A percentile compares a stretch with the other conserved stretches of the same genome.
Evolutionary conservation across 352 stramenopile genomes (phyloP).

Genomic region (Phytophthora quininea): DNA sequence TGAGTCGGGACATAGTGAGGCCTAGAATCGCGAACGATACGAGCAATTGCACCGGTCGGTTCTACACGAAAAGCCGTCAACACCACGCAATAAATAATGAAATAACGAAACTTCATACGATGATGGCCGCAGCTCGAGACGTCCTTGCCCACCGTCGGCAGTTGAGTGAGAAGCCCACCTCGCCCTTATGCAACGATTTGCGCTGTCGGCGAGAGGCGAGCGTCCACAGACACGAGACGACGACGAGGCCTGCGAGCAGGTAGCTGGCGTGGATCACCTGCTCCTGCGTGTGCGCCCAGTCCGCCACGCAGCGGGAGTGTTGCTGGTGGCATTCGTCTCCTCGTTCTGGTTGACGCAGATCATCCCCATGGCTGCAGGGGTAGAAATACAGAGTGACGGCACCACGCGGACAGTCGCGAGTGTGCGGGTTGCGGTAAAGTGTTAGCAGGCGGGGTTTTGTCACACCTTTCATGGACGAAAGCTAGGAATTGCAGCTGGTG

Average conservation of each 20-base stretch:
- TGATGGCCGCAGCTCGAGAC: conserved; percentile 69
- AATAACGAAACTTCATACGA: conserved; percentile 41
- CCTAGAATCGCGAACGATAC: conserved; percentile 76
- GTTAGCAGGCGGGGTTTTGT: conserved; percentile 1
- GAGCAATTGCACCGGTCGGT: conserved; percentile 75
- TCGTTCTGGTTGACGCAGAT: conserved; percentile 77
- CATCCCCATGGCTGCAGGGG: conserved; percentile 44
- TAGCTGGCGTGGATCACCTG: conserved; percentile 65
- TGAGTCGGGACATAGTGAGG: conserved; percentile 72
- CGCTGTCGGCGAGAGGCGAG: conserved; percentile 60
- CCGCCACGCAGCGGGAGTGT: conserved; percentile 63
- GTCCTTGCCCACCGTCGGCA: conserved; percentile 79
- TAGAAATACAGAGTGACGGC: conserved; percentile 13
- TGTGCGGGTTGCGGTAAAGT: conserved; percentile 13
- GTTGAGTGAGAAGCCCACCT: conserved; percentile 83
- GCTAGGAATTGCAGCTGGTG: background rate
- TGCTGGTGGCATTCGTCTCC: conserved; percentile 28
- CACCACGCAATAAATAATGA: background rate
- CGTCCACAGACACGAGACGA: conserved; percentile 63
- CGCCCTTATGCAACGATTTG: conserved; percentile 53
- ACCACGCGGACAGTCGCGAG: conserved; percentile 12
- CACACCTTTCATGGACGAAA: background rate
- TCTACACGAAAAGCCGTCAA: conserved; percentile 38
- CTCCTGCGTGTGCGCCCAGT: conserved; percentile 78
- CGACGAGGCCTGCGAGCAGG: conserved; percentile 51